A percentile compares a stretch with the other conserved stretches of the same genome.
These are phyloP conservation scores for Neocatenulostroma microsporum DNA, from an alignment of 2,329 filamentous ascomycete species.

Conservation along the genomic window DNA sequence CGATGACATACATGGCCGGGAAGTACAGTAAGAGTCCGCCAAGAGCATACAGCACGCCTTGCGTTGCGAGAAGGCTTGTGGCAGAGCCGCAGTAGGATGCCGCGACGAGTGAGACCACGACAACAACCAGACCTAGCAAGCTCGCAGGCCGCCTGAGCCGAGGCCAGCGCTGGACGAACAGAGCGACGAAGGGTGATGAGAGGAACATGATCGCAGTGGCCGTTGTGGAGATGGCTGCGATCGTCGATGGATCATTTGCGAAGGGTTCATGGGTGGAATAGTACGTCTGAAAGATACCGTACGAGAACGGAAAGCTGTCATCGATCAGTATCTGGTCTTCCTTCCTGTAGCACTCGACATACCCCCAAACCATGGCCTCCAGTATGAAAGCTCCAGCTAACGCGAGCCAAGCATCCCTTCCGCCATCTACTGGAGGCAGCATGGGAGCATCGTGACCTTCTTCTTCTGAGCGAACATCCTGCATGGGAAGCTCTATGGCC, in stretches of 20 bases:
- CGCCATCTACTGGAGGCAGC: conserved; percentile 3
- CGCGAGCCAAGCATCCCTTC: conserved; percentile 4
- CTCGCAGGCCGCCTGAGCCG: conserved; percentile 29
- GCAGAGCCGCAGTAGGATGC: conserved; percentile 29
- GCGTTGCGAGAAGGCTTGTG: conserved; percentile 33
- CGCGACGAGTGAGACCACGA: conserved; percentile 28
- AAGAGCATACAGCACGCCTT: conserved; percentile 35
- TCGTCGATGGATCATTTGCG: conserved; percentile 19
- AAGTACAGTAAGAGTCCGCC: conserved; percentile 46
- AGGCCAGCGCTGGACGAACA: conserved; percentile 32
- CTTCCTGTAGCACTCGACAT: background rate
- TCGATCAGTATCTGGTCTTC: background rate
- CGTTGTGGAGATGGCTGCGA: conserved; percentile 41
- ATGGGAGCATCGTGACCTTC: background rate
- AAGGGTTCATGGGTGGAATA: conserved; percentile 21
- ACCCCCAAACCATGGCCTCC: conserved; percentile 5
- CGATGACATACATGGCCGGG: conserved; percentile 43
- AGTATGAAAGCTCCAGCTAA: conserved; percentile 3
- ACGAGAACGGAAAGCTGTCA: conserved; percentile 22
- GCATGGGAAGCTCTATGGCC: background rate
- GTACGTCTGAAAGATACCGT: conserved; percentile 25
- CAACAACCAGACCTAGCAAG: conserved; percentile 31
- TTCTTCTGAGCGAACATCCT: background rate
- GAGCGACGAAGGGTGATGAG: conserved; percentile 35
- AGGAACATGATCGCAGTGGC: conserved; percentile 43